phyloP scores from a whole-genome alignment of 352 stramenopile species.

The Detonula confervacea region DNA sequence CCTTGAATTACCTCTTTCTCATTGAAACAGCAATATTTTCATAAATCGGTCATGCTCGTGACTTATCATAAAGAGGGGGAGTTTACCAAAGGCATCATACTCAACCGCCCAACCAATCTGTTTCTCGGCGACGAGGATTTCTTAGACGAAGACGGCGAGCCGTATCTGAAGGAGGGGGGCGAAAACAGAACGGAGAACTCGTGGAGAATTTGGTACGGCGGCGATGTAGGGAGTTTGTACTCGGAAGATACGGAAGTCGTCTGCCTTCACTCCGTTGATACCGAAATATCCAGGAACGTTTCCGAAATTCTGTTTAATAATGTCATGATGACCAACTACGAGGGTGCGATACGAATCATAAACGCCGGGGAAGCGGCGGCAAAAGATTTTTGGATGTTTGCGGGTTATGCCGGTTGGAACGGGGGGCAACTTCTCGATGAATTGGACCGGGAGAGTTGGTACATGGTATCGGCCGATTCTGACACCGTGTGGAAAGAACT shows the following conservation, averaged over 20 bases:
- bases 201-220: slow-evolving; percentile 62
- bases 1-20: too few species aligned
- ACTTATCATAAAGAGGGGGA: slow-evolving; percentile 58
- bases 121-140: slow-evolving; percentile 55
- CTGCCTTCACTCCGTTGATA: slow-evolving; percentile 50
- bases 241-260: slow-evolving; percentile 44
- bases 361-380: slow-evolving; percentile 34
- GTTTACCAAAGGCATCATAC: slow-evolving; percentile 75
- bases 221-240: slow-evolving; percentile 51
- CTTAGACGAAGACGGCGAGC: slow-evolving; percentile 39
- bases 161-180: slow-evolving; percentile 1
- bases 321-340: slow-evolving; percentile 53
- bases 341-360: slow-evolving; percentile 54
- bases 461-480: slow-evolving; percentile 55
- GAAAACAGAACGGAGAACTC: slow-evolving; percentile 4
- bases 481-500: slow-evolving; percentile 52
- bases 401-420: slow-evolving; percentile 73
- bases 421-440: slow-evolving; percentile 64
- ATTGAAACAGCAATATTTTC: slow-evolving; percentile 64
- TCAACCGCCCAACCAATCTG: slow-evolving; percentile 65
- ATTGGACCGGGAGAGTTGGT: slow-evolving; percentile 65
- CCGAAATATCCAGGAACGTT: slow-evolving; percentile 24
- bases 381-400: slow-evolving; percentile 63
- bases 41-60: slow-evolving; percentile 73
- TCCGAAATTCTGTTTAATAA: slow-evolving; percentile 49